These are phyloP conservation scores for Trichopus zeylanicus DNA, from an alignment of 116 monocot genomes.

Conservation along the genomic window DNA sequence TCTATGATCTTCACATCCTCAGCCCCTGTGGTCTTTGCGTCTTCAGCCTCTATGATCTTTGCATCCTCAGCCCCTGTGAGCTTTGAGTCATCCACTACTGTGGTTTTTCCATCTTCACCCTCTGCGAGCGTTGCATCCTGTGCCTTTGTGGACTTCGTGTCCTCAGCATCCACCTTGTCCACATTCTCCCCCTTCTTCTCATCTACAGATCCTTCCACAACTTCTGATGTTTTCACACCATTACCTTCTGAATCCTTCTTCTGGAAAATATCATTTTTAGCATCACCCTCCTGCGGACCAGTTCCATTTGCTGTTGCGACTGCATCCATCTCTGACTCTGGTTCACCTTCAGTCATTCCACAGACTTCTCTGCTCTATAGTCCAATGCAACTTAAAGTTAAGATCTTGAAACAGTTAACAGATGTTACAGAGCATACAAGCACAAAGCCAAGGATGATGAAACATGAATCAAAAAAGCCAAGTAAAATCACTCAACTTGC, in stretches of 20 bases:
- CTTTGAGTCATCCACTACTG: slow-evolving; percentile 1
- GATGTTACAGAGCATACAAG: background rate
- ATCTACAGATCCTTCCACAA: background rate
- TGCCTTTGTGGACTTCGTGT: background rate
- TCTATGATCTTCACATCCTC: slow-evolving; percentile 1
- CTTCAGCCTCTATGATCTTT: slow-evolving; percentile 6
- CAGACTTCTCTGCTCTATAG: background rate
- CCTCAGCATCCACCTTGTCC: background rate
- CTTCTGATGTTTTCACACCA: background rate
- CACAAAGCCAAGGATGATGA: background rate
- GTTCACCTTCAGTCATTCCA: slow-evolving; percentile 19
- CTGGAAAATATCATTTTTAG: background rate
- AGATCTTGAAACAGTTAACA: background rate
- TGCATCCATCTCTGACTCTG: slow-evolving; percentile 10
- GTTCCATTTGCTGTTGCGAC: slow-evolving; percentile 12
- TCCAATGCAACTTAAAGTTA: background rate
- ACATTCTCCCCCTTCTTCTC: slow-evolving; percentile 10
- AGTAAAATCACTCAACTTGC: background rate
- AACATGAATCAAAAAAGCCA: background rate
- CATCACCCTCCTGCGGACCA: slow-evolving; percentile 1
- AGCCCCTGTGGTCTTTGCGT: background rate
- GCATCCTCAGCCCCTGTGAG: slow-evolving; percentile 1
- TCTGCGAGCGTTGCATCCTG: background rate
- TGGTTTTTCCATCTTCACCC: background rate
- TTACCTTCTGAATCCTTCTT: slow-evolving; percentile 5